These are phyloP conservation scores for Aspergillus calidoustus DNA, from an alignment of 2,329 filamentous ascomycete genomes.

Conservation along the genomic window DNA sequence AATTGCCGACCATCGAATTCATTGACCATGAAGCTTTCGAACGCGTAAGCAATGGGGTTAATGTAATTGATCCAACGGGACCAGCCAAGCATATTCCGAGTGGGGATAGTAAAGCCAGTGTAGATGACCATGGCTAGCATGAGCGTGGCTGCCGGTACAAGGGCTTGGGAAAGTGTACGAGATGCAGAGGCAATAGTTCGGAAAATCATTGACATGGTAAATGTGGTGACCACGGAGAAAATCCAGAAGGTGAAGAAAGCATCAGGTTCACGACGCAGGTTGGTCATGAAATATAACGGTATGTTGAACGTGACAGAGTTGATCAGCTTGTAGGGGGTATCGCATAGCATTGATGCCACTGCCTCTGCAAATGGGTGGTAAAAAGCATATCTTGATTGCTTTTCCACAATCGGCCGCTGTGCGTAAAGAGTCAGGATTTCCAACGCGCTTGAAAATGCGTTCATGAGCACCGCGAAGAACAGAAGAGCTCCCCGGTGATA, in stretches of 20 bases:
- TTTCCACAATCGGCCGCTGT: slow-evolving; percentile 22
- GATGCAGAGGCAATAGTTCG: slow-evolving; percentile 78
- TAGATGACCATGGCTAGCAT: slow-evolving; percentile 53
- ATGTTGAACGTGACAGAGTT: slow-evolving; percentile 79
- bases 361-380: slow-evolving; percentile 20
- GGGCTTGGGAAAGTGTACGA: slow-evolving; percentile 64
- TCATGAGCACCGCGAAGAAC: slow-evolving; percentile 84
- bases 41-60: slow-evolving; percentile 78
- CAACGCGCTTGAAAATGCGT: slow-evolving; percentile 76
- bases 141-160: slow-evolving; percentile 60
- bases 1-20: slow-evolving; percentile 74
- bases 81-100: slow-evolving; percentile 73
- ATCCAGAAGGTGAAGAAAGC: slow-evolving; percentile 86
- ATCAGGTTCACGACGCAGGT: slow-evolving; percentile 72
- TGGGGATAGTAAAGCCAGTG: slow-evolving; percentile 53
- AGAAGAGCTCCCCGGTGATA: slow-evolving; percentile 75
- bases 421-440: slow-evolving; percentile 50
- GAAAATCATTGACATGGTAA: slow-evolving; percentile 87
- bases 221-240: slow-evolving; percentile 71
- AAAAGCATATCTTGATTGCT: slow-evolving; percentile 21
- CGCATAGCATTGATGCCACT: slow-evolving; percentile 15
- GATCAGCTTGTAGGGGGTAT: slow-evolving; percentile 73
- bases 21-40: slow-evolving; percentile 80
- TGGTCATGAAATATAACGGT: slow-evolving; percentile 84
- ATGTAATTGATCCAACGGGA: slow-evolving; percentile 82